Conservation (phyloP, 2,329 filamentous ascomycete species). For the Lasiodiplodia sp. region DNA sequence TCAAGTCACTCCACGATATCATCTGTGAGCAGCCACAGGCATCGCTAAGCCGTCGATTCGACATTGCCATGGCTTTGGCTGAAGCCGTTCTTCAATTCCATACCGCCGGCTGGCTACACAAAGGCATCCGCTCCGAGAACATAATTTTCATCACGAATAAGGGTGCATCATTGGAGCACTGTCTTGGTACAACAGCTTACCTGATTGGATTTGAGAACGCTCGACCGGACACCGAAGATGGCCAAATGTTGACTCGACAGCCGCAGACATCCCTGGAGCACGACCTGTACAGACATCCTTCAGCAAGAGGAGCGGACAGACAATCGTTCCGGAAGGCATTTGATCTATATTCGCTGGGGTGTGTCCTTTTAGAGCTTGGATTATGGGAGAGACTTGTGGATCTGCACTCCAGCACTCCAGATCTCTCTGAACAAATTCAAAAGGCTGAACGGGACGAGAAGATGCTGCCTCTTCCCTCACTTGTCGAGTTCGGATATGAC, state of each 20-base stretch:
- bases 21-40: not conserved
- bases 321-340: conserved; percentile 20
- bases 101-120: conserved; percentile 22
- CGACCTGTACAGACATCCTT: conserved; percentile 29
- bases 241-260: conserved; percentile 17
- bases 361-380: conserved; percentile 26
- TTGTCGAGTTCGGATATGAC: not conserved
- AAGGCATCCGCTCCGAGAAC: conserved; percentile 22
- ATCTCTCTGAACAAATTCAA: not conserved
- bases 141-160: not conserved
- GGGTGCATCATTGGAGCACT: not conserved
- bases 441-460: not conserved
- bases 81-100: conserved; percentile 16
- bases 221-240: conserved; percentile 13
- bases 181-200: not conserved
- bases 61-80: not conserved
- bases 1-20: not conserved
- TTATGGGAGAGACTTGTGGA: conserved; percentile 1
- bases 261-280: not conserved
- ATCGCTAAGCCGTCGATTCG: not conserved
- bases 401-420: not conserved
- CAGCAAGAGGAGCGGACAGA: conserved; percentile 7
- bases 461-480: not conserved
- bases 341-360: conserved; percentile 28
- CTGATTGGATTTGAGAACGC: conserved; percentile 28